A percentile compares a stretch with the other conserved stretches of the same genome.
phyloP scores from a whole-genome alignment of 2,329 filamentous ascomycete genomes.

The Lachnellula subtilissima region DNA sequence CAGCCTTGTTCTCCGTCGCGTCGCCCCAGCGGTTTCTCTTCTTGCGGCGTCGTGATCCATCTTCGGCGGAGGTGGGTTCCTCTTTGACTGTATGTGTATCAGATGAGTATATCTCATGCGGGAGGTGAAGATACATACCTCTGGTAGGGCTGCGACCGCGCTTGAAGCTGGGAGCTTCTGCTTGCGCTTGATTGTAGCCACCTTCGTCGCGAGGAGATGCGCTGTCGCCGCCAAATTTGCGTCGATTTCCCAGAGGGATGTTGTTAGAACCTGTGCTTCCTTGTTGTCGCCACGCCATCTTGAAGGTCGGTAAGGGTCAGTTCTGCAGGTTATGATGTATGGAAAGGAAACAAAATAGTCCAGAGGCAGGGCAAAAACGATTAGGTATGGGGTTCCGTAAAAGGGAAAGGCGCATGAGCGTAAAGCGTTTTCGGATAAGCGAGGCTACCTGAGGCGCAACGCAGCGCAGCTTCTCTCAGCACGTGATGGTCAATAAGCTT shows the following conservation, averaged over 20 bases:
- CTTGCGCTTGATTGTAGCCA: conserved; percentile 24
- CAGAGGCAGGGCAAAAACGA: not conserved
- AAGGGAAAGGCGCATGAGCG: not conserved
- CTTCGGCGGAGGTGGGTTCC: conserved; percentile 35
- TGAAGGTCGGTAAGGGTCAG: conserved; percentile 20
- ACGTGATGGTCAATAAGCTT: no score
- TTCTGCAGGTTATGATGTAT: not conserved
- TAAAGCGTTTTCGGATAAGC: not conserved
- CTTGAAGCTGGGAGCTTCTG: conserved; percentile 47
- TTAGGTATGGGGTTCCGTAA: not conserved
- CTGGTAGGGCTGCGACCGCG: conserved; percentile 89
- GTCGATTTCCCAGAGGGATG: conserved; percentile 81
- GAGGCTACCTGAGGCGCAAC: no score
- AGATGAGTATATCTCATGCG: conserved; percentile 1
- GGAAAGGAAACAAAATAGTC: not conserved
- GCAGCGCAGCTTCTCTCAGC: no score
- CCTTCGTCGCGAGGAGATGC: conserved; percentile 31
- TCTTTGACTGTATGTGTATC: conserved; percentile 24
- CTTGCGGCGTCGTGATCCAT: conserved; percentile 86
- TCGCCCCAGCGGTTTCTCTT: conserved; percentile 99
- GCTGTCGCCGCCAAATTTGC: conserved; percentile 67
- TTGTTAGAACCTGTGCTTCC: conserved; percentile 98
- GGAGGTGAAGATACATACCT: conserved; percentile 47
- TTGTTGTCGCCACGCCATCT: conserved; percentile 64
- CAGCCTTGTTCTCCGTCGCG: conserved; percentile 95